Conservation (phyloP, 2,329 filamentous ascomycete species). For the Penicillium frequentans region DNA sequence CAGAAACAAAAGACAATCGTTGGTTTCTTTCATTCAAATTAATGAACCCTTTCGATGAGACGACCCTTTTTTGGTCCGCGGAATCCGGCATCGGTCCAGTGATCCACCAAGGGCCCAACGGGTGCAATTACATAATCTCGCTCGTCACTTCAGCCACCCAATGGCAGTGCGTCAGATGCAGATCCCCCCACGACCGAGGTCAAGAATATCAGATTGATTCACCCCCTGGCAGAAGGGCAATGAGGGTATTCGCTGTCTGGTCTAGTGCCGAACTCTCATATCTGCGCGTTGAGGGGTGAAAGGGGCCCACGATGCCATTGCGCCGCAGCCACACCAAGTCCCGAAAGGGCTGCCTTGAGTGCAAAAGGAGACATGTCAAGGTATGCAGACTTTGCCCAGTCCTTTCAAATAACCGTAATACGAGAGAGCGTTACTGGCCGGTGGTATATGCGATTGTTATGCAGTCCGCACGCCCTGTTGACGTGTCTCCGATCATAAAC, state of each 20-base stretch:
- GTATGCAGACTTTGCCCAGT: neutral
- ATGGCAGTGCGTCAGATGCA: neutral
- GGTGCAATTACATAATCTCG: neutral
- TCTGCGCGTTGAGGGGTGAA: neutral
- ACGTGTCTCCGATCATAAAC: neutral
- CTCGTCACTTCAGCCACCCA: neutral
- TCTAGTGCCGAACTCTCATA: neutral
- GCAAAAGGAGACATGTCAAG: conserved; percentile 12
- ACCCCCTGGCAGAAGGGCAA: neutral
- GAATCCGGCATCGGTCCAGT: neutral
- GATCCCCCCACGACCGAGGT: neutral
- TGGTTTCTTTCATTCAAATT: too few species aligned
- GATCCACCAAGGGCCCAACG: neutral
- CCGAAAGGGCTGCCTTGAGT: conserved; percentile 11
- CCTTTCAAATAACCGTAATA: neutral
- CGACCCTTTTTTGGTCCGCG: neutral
- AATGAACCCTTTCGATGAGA: neutral
- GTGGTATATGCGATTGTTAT: neutral
- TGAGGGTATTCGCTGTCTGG: neutral
- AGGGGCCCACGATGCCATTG: neutral
- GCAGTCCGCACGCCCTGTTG: neutral
- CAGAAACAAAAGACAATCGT: too few species aligned
- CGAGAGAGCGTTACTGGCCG: neutral
- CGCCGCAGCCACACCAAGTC: conserved; percentile 10
- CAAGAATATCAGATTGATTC: neutral